phyloP scores from a whole-genome alignment of 495 filamentous ascomycete species.

The Thozetella sp. region DNA sequence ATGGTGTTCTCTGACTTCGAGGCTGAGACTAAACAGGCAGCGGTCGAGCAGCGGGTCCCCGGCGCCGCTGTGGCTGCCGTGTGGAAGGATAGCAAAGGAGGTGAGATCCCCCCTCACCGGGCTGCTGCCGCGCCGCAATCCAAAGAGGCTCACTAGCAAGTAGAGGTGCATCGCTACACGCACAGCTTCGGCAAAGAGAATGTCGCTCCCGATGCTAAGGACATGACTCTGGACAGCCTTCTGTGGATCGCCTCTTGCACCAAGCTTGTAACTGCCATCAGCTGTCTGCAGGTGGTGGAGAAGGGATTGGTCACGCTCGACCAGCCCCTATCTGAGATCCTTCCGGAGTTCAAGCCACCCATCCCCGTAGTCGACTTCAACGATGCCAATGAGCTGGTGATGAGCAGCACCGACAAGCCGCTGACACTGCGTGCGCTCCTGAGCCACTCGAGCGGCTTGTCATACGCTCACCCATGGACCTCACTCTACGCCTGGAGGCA shows the following conservation, averaged over 20 bases:
- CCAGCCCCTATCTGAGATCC: conserved; percentile 28
- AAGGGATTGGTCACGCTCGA: conserved; percentile 33
- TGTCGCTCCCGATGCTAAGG: neutral
- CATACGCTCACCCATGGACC: conserved; percentile 10
- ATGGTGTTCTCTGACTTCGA: neutral
- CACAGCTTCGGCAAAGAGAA: neutral
- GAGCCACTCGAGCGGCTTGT: conserved; percentile 12
- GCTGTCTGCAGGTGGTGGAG: conserved; percentile 43
- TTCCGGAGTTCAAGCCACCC: conserved; percentile 32
- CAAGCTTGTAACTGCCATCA: conserved; percentile 34
- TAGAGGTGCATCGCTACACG: neutral
- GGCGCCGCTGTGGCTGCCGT: conserved; percentile 1
- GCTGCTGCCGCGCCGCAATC: no score
- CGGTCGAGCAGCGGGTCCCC: neutral
- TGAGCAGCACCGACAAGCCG: neutral
- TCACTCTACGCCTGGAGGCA: neutral
- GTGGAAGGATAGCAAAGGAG: neutral
- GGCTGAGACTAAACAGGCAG: neutral
- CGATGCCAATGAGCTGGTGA: conserved; percentile 8
- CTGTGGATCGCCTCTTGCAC: conserved; percentile 23
- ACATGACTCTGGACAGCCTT: conserved; percentile 9
- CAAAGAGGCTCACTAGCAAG: neutral
- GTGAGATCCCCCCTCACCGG: neutral
- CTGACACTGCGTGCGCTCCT: conserved; percentile 16
- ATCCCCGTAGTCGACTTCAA: conserved; percentile 9